Conservation (phyloP, 2,329 filamentous ascomycete species). For the Arthroderma sp. region DNA sequence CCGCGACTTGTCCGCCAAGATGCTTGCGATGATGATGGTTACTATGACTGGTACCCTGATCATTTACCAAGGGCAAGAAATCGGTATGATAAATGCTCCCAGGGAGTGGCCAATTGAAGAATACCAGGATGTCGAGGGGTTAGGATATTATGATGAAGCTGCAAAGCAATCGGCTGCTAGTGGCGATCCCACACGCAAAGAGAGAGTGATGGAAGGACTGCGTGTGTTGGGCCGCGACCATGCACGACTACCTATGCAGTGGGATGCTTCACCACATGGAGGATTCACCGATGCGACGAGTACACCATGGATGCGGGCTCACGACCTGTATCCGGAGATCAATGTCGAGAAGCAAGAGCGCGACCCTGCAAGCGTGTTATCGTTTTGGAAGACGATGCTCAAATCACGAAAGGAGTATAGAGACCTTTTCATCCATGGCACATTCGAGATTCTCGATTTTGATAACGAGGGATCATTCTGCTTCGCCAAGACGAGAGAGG, state of each 20-base stretch:
- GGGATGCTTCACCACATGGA: conserved; percentile 42
- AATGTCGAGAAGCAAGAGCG: conserved; percentile 45
- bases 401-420: conserved; percentile 42
- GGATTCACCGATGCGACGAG: conserved; percentile 46
- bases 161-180: conserved; percentile 12
- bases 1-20: conserved; percentile 37
- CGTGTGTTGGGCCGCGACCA: conserved; percentile 52
- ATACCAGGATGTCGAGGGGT: conserved; percentile 30
- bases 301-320: conserved; percentile 47
- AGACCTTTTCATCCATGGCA: conserved; percentile 49
- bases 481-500: conserved; percentile 29
- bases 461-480: conserved; percentile 35
- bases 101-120: conserved; percentile 36
- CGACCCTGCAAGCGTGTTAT: conserved; percentile 36
- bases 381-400: conserved; percentile 49
- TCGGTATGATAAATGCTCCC: conserved; percentile 47
- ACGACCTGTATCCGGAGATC: conserved; percentile 40
- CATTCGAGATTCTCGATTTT: conserved; percentile 40
- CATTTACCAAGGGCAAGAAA: conserved; percentile 49
- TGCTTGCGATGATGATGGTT: conserved; percentile 39
- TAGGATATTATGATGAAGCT: conserved; percentile 35
- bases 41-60: conserved; percentile 43
- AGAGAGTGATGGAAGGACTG: conserved; percentile 37
- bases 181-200: conserved; percentile 30
- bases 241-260: conserved; percentile 55